Conservation (phyloP, 2,329 filamentous ascomycete species). For the Scedosporium dehoogii region DNA sequence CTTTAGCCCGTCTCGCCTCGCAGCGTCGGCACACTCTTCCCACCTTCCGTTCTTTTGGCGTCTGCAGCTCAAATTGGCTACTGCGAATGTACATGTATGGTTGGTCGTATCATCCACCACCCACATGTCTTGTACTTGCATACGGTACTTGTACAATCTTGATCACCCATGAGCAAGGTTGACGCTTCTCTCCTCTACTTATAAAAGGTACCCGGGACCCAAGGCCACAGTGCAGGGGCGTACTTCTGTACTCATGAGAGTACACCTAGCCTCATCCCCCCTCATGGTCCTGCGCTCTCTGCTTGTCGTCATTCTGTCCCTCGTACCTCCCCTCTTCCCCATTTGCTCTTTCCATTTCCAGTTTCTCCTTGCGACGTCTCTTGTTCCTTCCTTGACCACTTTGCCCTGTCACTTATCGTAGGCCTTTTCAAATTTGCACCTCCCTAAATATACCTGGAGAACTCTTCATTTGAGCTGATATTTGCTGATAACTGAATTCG, state of each 20-base stretch:
- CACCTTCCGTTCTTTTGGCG: neutral
- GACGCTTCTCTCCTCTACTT: neutral
- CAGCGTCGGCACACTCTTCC: neutral
- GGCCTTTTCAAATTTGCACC: neutral
- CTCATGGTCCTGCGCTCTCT: neutral
- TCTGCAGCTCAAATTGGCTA: neutral
- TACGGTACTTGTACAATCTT: neutral
- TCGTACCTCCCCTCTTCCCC: neutral
- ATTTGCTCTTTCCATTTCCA: neutral
- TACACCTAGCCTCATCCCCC: slow-evolving; percentile 2
- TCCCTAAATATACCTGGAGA: neutral
- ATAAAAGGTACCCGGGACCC: neutral
- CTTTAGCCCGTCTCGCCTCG: neutral
- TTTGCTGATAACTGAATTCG: neutral
- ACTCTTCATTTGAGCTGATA: neutral
- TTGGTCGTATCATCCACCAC: neutral
- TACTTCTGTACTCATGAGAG: neutral
- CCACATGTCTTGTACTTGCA: neutral
- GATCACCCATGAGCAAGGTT: neutral
- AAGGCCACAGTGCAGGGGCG: neutral
- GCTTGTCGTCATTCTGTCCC: slow-evolving; percentile 6
- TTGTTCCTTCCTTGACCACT: neutral
- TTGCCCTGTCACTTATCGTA: neutral
- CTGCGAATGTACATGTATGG: neutral
- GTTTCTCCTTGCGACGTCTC: neutral